Base-by-base conservation (phyloP, 805 yeast genomes). In the Saccharomycopsis sp. region DNA sequence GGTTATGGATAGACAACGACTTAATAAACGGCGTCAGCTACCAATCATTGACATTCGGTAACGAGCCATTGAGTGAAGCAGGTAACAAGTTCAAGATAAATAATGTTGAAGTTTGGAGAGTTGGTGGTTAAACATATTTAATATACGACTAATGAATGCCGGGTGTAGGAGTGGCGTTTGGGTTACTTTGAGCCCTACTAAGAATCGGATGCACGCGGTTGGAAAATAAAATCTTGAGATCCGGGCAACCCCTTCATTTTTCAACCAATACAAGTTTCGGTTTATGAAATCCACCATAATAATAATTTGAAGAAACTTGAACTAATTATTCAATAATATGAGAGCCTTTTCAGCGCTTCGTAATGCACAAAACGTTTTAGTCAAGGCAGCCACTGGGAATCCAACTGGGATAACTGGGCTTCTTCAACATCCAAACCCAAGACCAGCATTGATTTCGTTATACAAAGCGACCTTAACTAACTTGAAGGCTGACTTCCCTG, bases 351-450 rank as follows among this genome's bases (percentile, higher is more conserved):
- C 29, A 16, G 23, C n/a, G 23, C 43, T 49, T 16, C 45, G 50
- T 43, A 39, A 49, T 17, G 50, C 48, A 14, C 51, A 49, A 33
- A 43, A 26, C 19, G 38, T 49, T 16, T 41, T 49, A 22, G 42
- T 49, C 3, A 45, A 32, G 37, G 47, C 52, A 17, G 47, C 45
- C 3, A 65, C 67, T 29, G 88, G 87, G 0, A 68, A 77, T 55
- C 90, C 90, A 24, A 86, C 94, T 17, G 95, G 95, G 53, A 55
- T 86, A 50, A 75, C 95, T 3, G 94, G 93, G 2, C 62, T 86
- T 51, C 71, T 66, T 57, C 84, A 81, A 60, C 93, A 85, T 62
- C 94, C 95, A 41, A 74, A 81, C 59, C 94, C 95, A 43, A 75
- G 86, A 61, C 89, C 90, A 2, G 85, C 88, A 2, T 69, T 86